Percentiles rank a stretch among this genome's conserved stretches.
phyloP scores from a whole-genome alignment of 306 rosid genomes.

The Cucurbita maxima region DNA sequence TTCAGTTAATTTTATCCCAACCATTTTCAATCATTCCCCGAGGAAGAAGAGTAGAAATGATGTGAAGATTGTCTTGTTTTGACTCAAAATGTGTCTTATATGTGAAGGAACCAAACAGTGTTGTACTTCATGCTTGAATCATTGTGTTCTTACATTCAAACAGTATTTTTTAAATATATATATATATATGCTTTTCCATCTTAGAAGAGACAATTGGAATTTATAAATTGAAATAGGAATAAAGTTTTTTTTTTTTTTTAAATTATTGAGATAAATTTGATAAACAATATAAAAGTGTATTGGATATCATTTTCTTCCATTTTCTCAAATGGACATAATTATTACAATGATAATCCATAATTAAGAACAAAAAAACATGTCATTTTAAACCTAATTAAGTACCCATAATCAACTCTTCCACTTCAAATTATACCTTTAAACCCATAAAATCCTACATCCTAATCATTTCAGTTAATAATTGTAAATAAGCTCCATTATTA shows the following conservation, averaged over 20 bases:
- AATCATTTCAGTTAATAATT: background rate
- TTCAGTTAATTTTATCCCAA: too few relatives aligned
- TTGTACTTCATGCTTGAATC: background rate
- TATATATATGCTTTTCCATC: background rate
- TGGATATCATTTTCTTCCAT: background rate
- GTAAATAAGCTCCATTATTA: background rate
- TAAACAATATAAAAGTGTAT: background rate
- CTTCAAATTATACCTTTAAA: background rate
- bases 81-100: slow-evolving; percentile 1
- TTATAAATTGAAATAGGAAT: background rate
- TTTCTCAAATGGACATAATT: background rate
- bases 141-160: background rate
- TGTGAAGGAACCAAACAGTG: background rate
- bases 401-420: background rate
- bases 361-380: background rate
- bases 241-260: background rate
- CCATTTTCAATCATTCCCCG: background rate
- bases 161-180: too few relatives aligned
- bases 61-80: slow-evolving; percentile 24
- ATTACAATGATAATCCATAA: background rate
- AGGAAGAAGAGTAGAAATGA: slow-evolving; percentile 9
- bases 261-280: background rate
- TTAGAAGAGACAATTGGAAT: background rate
- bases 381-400: background rate
- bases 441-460: background rate